Base-by-base conservation (phyloP, 768 basidiomycete genomes). In the Podaxis sp. region DNA sequence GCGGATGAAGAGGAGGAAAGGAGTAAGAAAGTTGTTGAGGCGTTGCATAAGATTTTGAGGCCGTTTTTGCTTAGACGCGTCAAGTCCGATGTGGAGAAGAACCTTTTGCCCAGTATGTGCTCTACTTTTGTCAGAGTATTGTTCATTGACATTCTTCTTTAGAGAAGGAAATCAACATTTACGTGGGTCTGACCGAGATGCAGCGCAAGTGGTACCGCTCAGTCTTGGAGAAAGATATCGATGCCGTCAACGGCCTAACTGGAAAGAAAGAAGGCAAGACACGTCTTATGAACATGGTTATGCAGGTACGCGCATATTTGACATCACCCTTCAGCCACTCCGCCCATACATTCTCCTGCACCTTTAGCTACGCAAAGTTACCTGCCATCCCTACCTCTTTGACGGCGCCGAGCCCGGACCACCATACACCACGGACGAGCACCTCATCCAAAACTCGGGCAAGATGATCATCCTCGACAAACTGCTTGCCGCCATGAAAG, bases 231-330 rank as follows among this genome's bases (percentile, higher is more conserved):
- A 98, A 98, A 77, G 96, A 98, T 72, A 98, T 99, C 60, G 96
- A 98, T 70, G 96, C 96, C 8, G 97, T 99, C 46, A 98, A 98
- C 70, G 95, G 95, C 86, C 79, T 95, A 36, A 93, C 93, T 1
- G 94, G 96, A 7, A 98, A 97, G 83, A 98, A 98, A 72, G 97
- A 99, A 73, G 96, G 96, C 59, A 99, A 98, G 79, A 98, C 96
- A 3, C 80, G 96, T 37, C 75, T 98, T 55, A 94, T 98, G 89
- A 99, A 98, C 72, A 95, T 99, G 82, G 97, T 98, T 64, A 98
- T 98, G 97, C 97, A 99, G 82, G 85, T 93, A 60, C 19, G 68
- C 40, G 13, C 6, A 19, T 43, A 15, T 43, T 8, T 19, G 15
- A 27, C 59, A 50, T 8, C 46, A n/a, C 63, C n/a, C 12, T n/a